Conservation (phyloP, 139 green algal genomes). For the Chlorella sorokiniana region DNA sequence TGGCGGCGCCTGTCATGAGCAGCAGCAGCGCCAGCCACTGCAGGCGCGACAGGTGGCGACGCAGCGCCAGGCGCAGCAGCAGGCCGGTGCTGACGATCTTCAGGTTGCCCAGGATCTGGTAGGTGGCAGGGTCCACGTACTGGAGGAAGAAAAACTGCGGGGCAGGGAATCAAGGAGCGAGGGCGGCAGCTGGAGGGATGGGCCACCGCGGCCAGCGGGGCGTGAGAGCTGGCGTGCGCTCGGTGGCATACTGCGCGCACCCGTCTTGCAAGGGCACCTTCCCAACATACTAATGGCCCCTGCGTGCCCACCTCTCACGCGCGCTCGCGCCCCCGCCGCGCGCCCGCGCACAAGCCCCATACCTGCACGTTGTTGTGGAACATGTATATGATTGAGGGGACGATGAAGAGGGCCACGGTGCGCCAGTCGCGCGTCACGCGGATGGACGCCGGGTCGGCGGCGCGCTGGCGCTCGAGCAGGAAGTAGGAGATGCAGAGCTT, state of each 20-base stretch:
- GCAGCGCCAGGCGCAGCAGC: constrained; percentile 55
- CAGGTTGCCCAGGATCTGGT: constrained; percentile 78
- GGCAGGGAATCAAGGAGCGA: background rate
- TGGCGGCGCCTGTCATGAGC: constrained; percentile 60
- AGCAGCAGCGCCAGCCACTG: constrained; percentile 67
- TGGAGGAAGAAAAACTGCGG: constrained; percentile 59
- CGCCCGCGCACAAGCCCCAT: background rate
- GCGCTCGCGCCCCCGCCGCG: too few species aligned
- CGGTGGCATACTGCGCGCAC: too few species aligned
- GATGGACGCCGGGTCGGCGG: constrained; percentile 8
- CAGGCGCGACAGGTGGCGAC: constrained; percentile 41
- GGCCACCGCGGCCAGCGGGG: too few species aligned
- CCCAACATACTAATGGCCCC: background rate
- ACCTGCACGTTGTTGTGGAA: constrained; percentile 71
- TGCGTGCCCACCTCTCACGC: too few species aligned
- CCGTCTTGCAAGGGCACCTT: too few species aligned
- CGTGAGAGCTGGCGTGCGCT: too few species aligned
- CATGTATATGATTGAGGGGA: constrained; percentile 73
- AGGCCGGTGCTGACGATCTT: constrained; percentile 75
- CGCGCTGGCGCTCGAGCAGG: constrained; percentile 44
- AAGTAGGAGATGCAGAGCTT: constrained; percentile 53
- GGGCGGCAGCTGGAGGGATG: too few species aligned
- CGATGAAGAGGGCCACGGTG: constrained; percentile 51
- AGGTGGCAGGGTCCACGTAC: constrained; percentile 66
- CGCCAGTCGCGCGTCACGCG: constrained; percentile 37